Percentiles rank a stretch among this genome's conserved stretches.
phyloP scores from a whole-genome alignment of 441 rosid genomes.

The Populus hybrid region DNA sequence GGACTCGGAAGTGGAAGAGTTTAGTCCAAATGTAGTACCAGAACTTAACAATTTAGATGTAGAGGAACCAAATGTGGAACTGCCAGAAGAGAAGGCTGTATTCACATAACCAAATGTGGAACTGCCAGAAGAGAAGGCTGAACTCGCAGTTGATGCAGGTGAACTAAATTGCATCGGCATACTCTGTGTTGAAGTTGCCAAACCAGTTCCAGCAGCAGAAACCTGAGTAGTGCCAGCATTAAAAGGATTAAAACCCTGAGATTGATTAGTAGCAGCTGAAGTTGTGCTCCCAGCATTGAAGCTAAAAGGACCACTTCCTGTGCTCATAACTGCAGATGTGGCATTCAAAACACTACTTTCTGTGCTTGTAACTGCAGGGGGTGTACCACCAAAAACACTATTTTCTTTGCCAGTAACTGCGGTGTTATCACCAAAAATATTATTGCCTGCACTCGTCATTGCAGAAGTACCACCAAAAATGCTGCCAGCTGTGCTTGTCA shows the following conservation, averaged over 20 bases:
- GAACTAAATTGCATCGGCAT: constrained; percentile 48
- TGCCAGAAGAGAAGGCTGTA: constrained; percentile 2
- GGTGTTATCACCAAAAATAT: constrained; percentile 35
- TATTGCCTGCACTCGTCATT: constrained; percentile 26
- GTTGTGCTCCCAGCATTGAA: constrained; percentile 39
- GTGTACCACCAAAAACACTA: constrained; percentile 33
- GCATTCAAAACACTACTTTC: constrained; percentile 29
- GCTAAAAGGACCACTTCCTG: constrained; percentile 35
- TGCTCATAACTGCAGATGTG: constrained; percentile 29
- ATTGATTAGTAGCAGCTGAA: constrained; percentile 34
- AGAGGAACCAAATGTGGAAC: constrained; percentile 4
- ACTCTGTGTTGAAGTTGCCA: constrained; percentile 51
- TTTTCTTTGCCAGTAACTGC: constrained; percentile 28
- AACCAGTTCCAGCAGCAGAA: constrained; percentile 40
- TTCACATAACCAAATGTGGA: constrained; percentile 33
- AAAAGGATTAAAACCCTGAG: constrained; percentile 44
- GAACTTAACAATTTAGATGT: constrained; percentile 40
- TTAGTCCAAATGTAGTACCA: constrained; percentile 42
- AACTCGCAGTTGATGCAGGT: constrained; percentile 39
- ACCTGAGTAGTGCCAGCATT: constrained; percentile 36
- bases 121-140: constrained; percentile 43
- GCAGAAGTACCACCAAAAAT: constrained; percentile 31
- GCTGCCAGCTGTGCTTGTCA: constrained; percentile 15
- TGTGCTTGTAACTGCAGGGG: constrained; percentile 18
- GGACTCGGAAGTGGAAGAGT: constrained; percentile 35